phyloP scores from a whole-genome alignment of 805 yeast genomes.

The Kluyveromyces siamensis region DNA sequence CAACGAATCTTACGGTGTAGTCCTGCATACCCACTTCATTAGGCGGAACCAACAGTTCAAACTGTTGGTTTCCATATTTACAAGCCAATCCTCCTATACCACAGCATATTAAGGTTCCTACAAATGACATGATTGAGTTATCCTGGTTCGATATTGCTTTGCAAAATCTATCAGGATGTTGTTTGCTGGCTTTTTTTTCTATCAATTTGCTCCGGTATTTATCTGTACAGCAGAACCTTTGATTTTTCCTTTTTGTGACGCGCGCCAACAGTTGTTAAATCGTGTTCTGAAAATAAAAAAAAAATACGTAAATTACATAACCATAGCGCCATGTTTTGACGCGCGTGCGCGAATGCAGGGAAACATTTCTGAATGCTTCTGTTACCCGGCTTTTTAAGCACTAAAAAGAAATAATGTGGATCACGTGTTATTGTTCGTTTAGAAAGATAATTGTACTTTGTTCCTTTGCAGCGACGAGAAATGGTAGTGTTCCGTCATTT shows the following conservation, averaged over 20 bases:
- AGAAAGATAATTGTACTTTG: not conserved
- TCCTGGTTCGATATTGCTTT: no score
- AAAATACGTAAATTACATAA: no score
- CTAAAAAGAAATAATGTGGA: not conserved
- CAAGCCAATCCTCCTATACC: constrained; percentile 23
- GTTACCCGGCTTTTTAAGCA: not conserved
- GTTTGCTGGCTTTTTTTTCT: no score
- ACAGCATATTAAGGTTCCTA: constrained; percentile 21
- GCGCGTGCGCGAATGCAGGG: not conserved
- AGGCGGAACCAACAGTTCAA: not conserved
- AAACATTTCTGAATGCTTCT: not conserved
- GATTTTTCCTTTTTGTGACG: not conserved
- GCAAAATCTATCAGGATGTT: no score
- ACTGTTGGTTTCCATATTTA: constrained; percentile 20
- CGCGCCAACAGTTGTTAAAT: not conserved
- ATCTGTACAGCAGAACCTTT: not conserved
- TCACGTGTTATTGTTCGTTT: not conserved
- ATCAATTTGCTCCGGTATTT: no score
- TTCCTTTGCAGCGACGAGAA: not conserved
- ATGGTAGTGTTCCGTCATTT: not conserved
- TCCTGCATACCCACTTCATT: constrained; percentile 5
- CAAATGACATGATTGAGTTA: constrained; percentile 21
- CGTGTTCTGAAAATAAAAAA: no score
- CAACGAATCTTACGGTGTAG: constrained; percentile 9
- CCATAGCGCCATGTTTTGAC: no score